Evolutionary conservation across 163 green algal genomes (phyloP), one percentile per base, ranked within the genome.

Genomic region (Scenedesmus sp.): DNA sequence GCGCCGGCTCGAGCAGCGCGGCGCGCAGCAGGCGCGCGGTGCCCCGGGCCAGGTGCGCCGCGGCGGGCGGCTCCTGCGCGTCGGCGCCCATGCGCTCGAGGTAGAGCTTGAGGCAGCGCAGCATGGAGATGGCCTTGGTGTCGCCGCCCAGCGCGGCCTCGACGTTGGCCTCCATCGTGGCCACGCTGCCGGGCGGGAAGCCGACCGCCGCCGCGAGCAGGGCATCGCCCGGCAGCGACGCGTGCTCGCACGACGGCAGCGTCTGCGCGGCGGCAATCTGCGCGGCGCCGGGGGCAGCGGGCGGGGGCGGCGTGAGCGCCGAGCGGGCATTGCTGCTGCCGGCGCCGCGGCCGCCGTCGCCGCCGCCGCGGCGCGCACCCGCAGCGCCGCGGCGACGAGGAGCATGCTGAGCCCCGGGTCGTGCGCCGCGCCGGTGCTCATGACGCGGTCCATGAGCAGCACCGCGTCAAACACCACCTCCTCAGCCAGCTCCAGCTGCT

Each of bases 81-180:
- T 78, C 57, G 72, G 63, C 33, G n/a, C 88, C 89, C 53, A 96
- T 84, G 54, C 91, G 83, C 77, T 92, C 87, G 34, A 95, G 77
- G 81, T 90, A 93, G 29, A 95, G 85, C 33, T 89, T 81, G 56
- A 95, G 81, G 72, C 89, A 88, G 63, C 91, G 88, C 58, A 92
- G 60, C 10, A 86, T 81, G 0, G 87, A 94, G 58, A 96, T 88
- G 29, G 85, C 83, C 29, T 81, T 77, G 0, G 77, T 89, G 73
- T 93, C 84, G 44, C 53, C 51, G n/a, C 29, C 50, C 57, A 94
- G 81, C 13, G 82, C 81, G 2, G 70, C 56, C 54, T 63, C 67
- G 17, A 91, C 76, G 81, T 84, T 89, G 44, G 63, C 48, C 83
- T 91, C 83, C 77, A 87, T 86, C 54, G 84, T 85, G 48, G 42